phyloP scores from a whole-genome alignment of 2,329 filamentous ascomycete genomes.

The Sarocladium oryzae region DNA sequence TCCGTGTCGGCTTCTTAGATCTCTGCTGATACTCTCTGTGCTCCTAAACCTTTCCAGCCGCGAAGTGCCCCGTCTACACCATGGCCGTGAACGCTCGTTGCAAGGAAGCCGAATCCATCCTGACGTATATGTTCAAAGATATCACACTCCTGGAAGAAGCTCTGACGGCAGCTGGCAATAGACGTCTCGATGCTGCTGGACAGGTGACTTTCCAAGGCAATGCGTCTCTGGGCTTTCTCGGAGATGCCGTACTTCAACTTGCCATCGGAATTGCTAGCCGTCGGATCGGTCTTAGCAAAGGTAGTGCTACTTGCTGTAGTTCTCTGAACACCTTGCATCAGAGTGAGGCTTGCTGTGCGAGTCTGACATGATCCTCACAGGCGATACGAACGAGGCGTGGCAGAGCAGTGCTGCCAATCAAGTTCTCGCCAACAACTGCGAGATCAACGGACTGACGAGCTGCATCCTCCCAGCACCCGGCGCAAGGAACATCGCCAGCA shows the following conservation, averaged over 20 bases:
- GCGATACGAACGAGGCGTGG: background rate
- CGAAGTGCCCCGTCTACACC: too few relatives aligned
- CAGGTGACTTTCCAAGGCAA: background rate
- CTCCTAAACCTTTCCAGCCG: too few relatives aligned
- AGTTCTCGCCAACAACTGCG: background rate
- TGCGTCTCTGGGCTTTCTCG: background rate
- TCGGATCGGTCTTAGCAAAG: background rate
- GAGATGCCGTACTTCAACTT: background rate
- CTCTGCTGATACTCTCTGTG: too few relatives aligned
- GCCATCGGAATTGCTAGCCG: background rate
- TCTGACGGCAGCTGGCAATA: background rate
- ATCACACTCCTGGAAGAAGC: background rate
- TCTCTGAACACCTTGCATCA: too few relatives aligned
- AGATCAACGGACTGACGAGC: background rate
- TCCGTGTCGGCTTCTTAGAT: too few relatives aligned
- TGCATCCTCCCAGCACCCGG: background rate
- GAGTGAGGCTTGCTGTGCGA: background rate
- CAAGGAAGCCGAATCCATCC: background rate
- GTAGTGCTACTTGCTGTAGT: too few relatives aligned
- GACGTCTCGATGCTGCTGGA: background rate
- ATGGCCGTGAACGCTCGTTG: too few relatives aligned
- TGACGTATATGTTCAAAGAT: background rate
- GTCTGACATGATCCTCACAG: background rate
- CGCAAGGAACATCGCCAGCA: background rate
- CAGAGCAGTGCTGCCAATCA: background rate